Evolutionary conservation across 371 early-diverging fungal species (phyloP).

Genomic region (Circinella umbellata): DNA sequence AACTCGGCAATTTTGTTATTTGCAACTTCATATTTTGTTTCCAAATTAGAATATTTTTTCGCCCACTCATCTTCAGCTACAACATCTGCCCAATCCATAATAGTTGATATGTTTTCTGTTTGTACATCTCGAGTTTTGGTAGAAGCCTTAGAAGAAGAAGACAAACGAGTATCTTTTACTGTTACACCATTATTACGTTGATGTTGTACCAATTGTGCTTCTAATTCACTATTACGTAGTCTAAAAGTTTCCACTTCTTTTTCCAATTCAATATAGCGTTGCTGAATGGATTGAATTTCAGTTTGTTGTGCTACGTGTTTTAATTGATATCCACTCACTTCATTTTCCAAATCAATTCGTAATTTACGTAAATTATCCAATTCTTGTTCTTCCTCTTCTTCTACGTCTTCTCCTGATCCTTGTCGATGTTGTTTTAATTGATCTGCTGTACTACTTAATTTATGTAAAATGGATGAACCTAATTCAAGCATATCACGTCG

Average conservation of each 20-base stretch:
- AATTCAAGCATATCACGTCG: conserved; percentile 39
- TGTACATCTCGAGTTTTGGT: background rate
- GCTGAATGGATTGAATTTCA: conserved; percentile 11
- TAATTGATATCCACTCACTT: conserved; percentile 20
- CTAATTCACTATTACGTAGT: conserved; percentile 20
- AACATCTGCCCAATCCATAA: conserved; percentile 3
- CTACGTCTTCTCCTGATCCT: conserved; percentile 5
- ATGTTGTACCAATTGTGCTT: conserved; percentile 4
- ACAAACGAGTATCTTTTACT: too few species aligned
- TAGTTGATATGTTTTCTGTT: background rate
- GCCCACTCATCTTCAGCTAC: conserved; percentile 12
- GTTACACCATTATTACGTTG: too few species aligned
- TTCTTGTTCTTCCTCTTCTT: conserved; percentile 25
- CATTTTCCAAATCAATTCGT: conserved; percentile 28
- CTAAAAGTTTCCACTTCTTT: conserved; percentile 8
- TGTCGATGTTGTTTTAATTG: conserved; percentile 10
- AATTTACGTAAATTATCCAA: conserved; percentile 21
- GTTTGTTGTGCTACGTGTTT: conserved; percentile 29
- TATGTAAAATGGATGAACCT: conserved; percentile 24
- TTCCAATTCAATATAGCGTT: conserved; percentile 24
- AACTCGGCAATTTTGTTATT: background rate
- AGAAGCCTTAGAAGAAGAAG: background rate
- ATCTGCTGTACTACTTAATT: conserved; percentile 12
- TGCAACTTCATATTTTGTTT: conserved; percentile 2
- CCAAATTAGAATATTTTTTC: conserved; percentile 5